These are phyloP conservation scores for Chaetomiaceae sp. DNA, from an alignment of 2,329 filamentous ascomycete genomes.

Conservation along the genomic window DNA sequence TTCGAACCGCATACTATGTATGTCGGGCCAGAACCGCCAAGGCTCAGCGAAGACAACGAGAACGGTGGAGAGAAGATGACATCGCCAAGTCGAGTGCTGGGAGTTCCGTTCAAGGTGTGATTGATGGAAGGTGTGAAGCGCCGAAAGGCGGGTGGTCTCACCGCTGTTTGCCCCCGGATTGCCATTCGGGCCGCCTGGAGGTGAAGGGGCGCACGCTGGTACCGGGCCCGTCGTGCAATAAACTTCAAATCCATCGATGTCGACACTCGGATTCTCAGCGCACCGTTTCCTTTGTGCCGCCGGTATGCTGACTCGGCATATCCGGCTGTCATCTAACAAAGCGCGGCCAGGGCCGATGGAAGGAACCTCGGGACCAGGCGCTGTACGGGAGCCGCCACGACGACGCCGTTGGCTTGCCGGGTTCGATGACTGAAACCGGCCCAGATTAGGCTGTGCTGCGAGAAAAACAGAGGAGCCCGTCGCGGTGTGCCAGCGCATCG, in stretches of 20 bases:
- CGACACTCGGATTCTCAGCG: neutral
- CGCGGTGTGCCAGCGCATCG: conserved; percentile 6
- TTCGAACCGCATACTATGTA: too few relatives aligned
- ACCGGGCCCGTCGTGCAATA: conserved; percentile 3
- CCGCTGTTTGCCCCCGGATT: conserved; percentile 13
- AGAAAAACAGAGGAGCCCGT: neutral
- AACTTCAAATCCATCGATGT: neutral
- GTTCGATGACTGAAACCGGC: conserved; percentile 11
- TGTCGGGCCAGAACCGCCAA: too few relatives aligned
- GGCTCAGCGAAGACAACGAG: neutral
- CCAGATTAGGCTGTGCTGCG: conserved; percentile 13
- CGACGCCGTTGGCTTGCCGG: conserved; percentile 1
- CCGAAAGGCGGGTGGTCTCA: conserved; percentile 3
- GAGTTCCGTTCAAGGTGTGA: too few relatives aligned
- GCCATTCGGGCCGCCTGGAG: neutral
- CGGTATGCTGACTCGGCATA: conserved; percentile 1
- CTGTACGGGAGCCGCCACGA: conserved; percentile 10
- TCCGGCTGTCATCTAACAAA: conserved; percentile 1
- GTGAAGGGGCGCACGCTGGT: conserved; percentile 2
- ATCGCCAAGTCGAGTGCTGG: conserved; percentile 1
- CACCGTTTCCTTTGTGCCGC: conserved; percentile 3
- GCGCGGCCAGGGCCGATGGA: conserved; percentile 3
- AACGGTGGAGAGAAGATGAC: neutral
- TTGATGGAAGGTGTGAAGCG: neutral
- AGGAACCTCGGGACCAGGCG: neutral